These are phyloP conservation scores for Aspergillus sclerotioniger DNA, from an alignment of 495 filamentous ascomycete species.

Conservation along the genomic window DNA sequence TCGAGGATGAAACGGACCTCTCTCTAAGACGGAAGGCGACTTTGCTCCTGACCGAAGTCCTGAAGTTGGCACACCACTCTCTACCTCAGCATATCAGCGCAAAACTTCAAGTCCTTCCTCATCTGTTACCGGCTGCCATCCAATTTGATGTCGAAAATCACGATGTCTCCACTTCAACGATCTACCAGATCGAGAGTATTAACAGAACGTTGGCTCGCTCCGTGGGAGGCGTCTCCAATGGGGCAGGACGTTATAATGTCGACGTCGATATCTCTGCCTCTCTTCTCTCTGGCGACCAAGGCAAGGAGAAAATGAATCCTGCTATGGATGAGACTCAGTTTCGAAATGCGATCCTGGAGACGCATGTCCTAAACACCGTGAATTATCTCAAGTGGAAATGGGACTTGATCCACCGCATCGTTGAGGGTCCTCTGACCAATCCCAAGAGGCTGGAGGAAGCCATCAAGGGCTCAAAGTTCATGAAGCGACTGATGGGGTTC, in stretches of 20 bases:
- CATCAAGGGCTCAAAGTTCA: slow-evolving; percentile 90
- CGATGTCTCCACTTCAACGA: slow-evolving; percentile 76
- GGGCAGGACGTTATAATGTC: slow-evolving; percentile 40
- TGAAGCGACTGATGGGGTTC: slow-evolving; percentile 90
- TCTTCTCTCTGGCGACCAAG: slow-evolving; percentile 53
- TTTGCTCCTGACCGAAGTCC: slow-evolving; percentile 81
- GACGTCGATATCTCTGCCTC: slow-evolving; percentile 47
- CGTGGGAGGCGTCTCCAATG: slow-evolving; percentile 35
- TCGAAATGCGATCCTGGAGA: slow-evolving; percentile 80
- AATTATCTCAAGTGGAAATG: slow-evolving; percentile 96
- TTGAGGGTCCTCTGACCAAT: slow-evolving; percentile 91
- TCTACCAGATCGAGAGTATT: slow-evolving; percentile 97
- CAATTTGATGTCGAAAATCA: slow-evolving; percentile 67
- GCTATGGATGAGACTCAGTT: slow-evolving; percentile 88
- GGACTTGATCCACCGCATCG: slow-evolving; percentile 84
- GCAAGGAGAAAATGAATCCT: slow-evolving; percentile 67
- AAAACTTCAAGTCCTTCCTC: slow-evolving; percentile 78
- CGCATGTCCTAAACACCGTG: slow-evolving; percentile 76
- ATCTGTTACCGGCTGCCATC: slow-evolving; percentile 72
- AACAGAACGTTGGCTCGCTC: slow-evolving; percentile 91
- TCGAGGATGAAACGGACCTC: slow-evolving; percentile 70
- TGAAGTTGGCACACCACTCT: slow-evolving; percentile 82
- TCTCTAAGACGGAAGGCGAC: slow-evolving; percentile 84
- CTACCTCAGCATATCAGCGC: slow-evolving; percentile 77
- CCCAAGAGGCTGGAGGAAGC: slow-evolving; percentile 91